Conservation (phyloP, 192 early-diverging fungal species). For the Coemansia sp. region DNA sequence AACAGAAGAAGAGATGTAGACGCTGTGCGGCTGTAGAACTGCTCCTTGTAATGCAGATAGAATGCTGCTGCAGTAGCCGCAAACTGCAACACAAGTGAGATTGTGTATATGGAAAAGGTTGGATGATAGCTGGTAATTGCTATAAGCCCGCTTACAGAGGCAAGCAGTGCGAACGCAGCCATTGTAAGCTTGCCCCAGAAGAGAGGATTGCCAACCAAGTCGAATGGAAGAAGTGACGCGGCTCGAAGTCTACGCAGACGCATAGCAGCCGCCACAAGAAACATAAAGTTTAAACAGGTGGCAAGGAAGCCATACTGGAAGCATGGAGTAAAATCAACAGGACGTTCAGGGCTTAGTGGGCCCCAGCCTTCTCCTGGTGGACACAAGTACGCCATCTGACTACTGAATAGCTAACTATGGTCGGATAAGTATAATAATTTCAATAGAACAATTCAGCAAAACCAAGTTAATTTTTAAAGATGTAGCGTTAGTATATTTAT, state of each 20-base stretch:
- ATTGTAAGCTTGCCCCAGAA: not conserved
- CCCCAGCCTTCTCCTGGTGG: conserved; percentile 51
- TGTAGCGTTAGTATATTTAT: no score
- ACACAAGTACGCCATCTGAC: conserved; percentile 19
- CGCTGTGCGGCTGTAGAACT: not conserved
- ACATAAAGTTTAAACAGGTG: conserved; percentile 15
- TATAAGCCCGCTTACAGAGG: not conserved
- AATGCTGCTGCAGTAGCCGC: not conserved
- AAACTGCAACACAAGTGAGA: not conserved
- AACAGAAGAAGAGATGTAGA: conserved; percentile 17
- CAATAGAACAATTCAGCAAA: no score
- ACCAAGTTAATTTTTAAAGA: no score
- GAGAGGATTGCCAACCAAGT: not conserved
- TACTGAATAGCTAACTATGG: no score
- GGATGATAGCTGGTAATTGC: not conserved
- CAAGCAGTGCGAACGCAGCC: not conserved
- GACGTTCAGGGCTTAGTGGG: conserved; percentile 44
- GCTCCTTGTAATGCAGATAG: not conserved
- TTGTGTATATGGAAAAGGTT: not conserved
- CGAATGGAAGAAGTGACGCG: not conserved
- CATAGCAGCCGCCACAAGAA: conserved; percentile 18
- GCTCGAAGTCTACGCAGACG: not conserved
- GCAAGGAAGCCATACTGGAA: conserved; percentile 41
- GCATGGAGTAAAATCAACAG: conserved; percentile 45
- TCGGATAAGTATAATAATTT: no score